Percentiles rank a stretch among this genome's conserved stretches.
These are phyloP conservation scores for Senna tora DNA, from an alignment of 306 rosid genomes.

Conservation along the genomic window DNA sequence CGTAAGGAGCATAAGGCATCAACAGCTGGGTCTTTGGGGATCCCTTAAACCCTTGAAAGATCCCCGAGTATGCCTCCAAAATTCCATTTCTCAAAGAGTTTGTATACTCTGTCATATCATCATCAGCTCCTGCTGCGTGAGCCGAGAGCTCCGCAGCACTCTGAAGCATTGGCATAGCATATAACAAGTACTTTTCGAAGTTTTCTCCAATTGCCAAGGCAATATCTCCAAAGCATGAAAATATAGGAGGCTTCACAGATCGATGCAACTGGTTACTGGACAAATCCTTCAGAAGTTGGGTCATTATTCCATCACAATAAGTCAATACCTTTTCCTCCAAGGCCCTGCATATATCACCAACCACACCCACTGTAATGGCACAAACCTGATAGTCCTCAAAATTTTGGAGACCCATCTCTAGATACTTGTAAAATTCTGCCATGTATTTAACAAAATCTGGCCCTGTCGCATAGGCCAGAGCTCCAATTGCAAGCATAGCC, in stretches of 20 bases:
- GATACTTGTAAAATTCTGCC: slow-evolving; percentile 74
- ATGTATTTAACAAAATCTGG: slow-evolving; percentile 83
- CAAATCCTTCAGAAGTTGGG: slow-evolving; percentile 88
- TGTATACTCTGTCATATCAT: slow-evolving; percentile 89
- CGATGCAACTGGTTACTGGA: slow-evolving; percentile 93
- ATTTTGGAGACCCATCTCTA: slow-evolving; percentile 96
- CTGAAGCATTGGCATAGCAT: slow-evolving; percentile 98
- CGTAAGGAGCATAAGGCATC: slow-evolving; percentile 85
- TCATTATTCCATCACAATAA: slow-evolving; percentile 92
- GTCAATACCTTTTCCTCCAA: slow-evolving; percentile 83
- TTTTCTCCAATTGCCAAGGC: slow-evolving; percentile 94
- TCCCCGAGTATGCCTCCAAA: slow-evolving; percentile 92
- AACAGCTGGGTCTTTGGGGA: slow-evolving; percentile 81
- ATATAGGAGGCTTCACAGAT: slow-evolving; percentile 94
- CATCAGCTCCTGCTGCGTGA: slow-evolving; percentile 73
- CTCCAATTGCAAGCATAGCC: slow-evolving; percentile 98
- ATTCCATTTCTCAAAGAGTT: slow-evolving; percentile 91
- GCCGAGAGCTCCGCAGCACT: slow-evolving; percentile 94
- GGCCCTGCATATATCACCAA: slow-evolving; percentile 92
- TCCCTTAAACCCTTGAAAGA: slow-evolving; percentile 94
- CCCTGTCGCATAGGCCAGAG: slow-evolving; percentile 84
- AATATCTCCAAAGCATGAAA: slow-evolving; percentile 95
- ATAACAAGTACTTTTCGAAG: slow-evolving; percentile 85
- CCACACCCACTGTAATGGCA: slow-evolving; percentile 92
- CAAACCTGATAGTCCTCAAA: slow-evolving; percentile 97